These are phyloP conservation scores for Rhazya stricta DNA, from an alignment of 257 asterid species.

Conservation along the genomic window DNA sequence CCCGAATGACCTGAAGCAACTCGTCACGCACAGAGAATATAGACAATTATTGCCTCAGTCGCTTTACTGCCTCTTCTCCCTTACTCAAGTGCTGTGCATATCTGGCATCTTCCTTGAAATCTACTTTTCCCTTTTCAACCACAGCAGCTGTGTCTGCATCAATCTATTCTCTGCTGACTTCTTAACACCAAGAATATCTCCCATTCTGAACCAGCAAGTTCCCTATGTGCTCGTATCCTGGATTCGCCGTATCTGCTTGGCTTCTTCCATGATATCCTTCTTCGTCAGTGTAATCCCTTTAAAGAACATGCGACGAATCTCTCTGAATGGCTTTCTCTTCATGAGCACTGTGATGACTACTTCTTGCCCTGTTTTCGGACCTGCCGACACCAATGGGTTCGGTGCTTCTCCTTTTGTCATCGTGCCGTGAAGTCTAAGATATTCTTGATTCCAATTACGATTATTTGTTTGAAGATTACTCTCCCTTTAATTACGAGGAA, in stretches of 20 bases:
- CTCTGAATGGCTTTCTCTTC: no score
- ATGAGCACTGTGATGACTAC: neutral
- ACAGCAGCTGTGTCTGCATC: conserved; percentile 97
- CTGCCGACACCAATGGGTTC: neutral
- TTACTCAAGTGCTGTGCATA: conserved; percentile 87
- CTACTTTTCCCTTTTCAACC: conserved; percentile 95
- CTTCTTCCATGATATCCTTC: no score
- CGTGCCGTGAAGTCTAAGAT: no score
- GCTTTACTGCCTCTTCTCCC: conserved; percentile 72
- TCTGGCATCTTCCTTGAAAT: conserved; percentile 90
- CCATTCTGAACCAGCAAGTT: conserved; percentile 96
- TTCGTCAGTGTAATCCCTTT: no score
- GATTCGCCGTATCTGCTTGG: no score
- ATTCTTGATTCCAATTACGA: no score
- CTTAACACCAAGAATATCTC: conserved; percentile 94
- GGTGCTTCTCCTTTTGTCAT: no score
- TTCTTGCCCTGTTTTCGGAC: neutral
- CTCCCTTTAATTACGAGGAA: no score
- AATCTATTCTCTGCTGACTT: conserved; percentile 90
- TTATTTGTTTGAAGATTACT: no score
- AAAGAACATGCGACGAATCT: no score
- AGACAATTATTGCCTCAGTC: conserved; percentile 85
- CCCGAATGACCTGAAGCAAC: conserved; percentile 90
- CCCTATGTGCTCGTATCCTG: no score
- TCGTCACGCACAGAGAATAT: conserved; percentile 94